These are phyloP conservation scores for Laburnicola sp. DNA, from an alignment of 2,329 filamentous ascomycete species.

Conservation along the genomic window DNA sequence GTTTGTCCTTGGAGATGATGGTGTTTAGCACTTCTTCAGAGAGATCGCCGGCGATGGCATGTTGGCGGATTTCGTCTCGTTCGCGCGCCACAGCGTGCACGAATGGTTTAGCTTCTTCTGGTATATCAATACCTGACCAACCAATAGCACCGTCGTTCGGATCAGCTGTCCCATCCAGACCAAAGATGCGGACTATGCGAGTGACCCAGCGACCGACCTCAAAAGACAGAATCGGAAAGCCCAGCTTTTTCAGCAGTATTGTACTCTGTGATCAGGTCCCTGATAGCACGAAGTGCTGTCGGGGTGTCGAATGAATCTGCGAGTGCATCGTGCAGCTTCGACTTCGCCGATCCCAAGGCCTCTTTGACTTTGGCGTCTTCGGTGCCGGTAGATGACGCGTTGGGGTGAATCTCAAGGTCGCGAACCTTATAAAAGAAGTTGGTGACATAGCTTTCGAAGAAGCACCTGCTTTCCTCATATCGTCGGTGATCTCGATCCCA, in stretches of 20 bases:
- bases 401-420: slow-evolving; percentile 50
- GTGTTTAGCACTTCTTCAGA: slow-evolving; percentile 34
- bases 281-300: slow-evolving; percentile 74
- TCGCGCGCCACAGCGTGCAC: slow-evolving; percentile 62
- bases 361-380: slow-evolving; percentile 50
- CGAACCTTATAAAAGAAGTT: slow-evolving; percentile 66
- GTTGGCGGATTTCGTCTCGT: slow-evolving; percentile 61
- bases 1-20: slow-evolving; percentile 45
- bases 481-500: slow-evolving; percentile 85
- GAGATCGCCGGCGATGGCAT: slow-evolving; percentile 54
- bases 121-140: slow-evolving; percentile 68
- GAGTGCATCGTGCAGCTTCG: slow-evolving; percentile 66
- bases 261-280: slow-evolving; percentile 74
- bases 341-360: slow-evolving; percentile 58
- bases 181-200: slow-evolving; percentile 80
- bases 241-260: slow-evolving; percentile 57
- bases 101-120: slow-evolving; percentile 60
- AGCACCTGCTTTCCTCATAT: slow-evolving; percentile 73
- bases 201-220: slow-evolving; percentile 77
- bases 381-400: slow-evolving; percentile 30
- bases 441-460: slow-evolving; percentile 77
- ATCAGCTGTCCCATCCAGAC: slow-evolving; percentile 65
- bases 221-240: slow-evolving; percentile 53
- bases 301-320: slow-evolving; percentile 88
- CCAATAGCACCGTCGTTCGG: slow-evolving; percentile 56